Percentiles rank a stretch among this genome's conserved stretches.
These are phyloP conservation scores for Penicillium sp. DNA, from an alignment of 2,329 filamentous ascomycete genomes.

Conservation along the genomic window DNA sequence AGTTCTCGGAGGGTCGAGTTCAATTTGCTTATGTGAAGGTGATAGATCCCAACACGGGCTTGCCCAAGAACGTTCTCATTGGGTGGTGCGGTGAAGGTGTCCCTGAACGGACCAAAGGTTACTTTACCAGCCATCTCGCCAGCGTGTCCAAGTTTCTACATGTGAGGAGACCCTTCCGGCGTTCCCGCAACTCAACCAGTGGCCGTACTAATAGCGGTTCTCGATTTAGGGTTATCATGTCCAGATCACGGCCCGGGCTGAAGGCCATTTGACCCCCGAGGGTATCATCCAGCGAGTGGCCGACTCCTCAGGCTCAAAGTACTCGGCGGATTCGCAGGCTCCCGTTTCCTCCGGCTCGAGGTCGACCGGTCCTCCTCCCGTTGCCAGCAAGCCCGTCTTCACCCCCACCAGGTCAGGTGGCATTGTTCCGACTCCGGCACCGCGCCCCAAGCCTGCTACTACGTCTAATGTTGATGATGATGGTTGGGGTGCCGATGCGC, in stretches of 20 bases:
- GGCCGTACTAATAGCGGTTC: not conserved
- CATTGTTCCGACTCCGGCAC: constrained; percentile 63
- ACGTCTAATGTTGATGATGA: constrained; percentile 68
- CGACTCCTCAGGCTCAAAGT: constrained; percentile 92
- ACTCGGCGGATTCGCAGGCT: constrained; percentile 67
- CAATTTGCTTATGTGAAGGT: constrained; percentile 97
- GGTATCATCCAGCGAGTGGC: constrained; percentile 88
- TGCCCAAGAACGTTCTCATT: constrained; percentile 91
- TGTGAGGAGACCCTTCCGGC: constrained; percentile 42
- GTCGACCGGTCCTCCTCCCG: constrained; percentile 59
- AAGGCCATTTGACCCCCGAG: constrained; percentile 82
- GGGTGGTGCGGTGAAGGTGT: constrained; percentile 98
- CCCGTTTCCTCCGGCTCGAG: constrained; percentile 41
- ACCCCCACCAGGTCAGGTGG: constrained; percentile 67
- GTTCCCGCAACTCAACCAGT: not conserved
- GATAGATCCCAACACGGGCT: constrained; percentile 84
- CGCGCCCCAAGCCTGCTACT: constrained; percentile 49
- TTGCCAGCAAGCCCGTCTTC: constrained; percentile 87
- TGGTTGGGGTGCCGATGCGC: constrained; percentile 93
- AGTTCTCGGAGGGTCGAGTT: constrained; percentile 93
- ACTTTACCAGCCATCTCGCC: constrained; percentile 91
- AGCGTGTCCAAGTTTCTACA: constrained; percentile 90
- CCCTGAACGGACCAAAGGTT: constrained; percentile 96
- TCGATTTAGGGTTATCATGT: constrained; percentile 79
- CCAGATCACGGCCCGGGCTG: constrained; percentile 91